These are phyloP conservation scores for Fusarium verticillioides DNA, from an alignment of 2,329 filamentous ascomycete species.

Conservation along the genomic window DNA sequence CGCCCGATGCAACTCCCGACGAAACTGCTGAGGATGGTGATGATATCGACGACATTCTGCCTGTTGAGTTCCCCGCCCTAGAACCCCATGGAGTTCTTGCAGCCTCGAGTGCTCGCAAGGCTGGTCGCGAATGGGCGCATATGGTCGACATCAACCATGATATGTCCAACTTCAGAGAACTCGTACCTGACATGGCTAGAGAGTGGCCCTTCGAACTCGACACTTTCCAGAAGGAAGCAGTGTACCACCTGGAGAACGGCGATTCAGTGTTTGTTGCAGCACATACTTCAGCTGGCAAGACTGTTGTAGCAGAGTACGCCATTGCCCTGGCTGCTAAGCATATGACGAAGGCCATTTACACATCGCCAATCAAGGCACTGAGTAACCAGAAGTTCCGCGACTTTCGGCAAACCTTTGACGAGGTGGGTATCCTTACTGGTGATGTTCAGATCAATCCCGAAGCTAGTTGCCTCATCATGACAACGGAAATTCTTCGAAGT, in stretches of 20 bases:
- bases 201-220: slow-evolving; percentile 98
- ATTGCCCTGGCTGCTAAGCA: slow-evolving; percentile 97
- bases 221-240: slow-evolving; percentile 97
- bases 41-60: slow-evolving; percentile 86
- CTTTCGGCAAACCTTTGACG: slow-evolving; percentile 89
- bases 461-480: slow-evolving; percentile 99
- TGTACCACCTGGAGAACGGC: slow-evolving; percentile 95
- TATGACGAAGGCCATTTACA: slow-evolving; percentile 99
- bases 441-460: slow-evolving; percentile 98
- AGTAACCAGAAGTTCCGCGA: slow-evolving; percentile 99
- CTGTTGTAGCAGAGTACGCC: slow-evolving; percentile 96
- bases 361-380: slow-evolving; percentile 96
- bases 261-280: slow-evolving; percentile 98
- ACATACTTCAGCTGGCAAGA: slow-evolving; percentile 97
- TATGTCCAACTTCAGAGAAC: slow-evolving; percentile 91
- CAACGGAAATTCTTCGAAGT: slow-evolving; percentile 95
- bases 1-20: slow-evolving; percentile 47
- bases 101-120: slow-evolving; percentile 76
- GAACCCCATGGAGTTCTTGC: slow-evolving; percentile 84
- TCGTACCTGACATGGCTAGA: slow-evolving; percentile 95
- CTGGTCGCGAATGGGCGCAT: slow-evolving; percentile 92
- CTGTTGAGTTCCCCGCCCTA: slow-evolving; percentile 91
- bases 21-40: slow-evolving; percentile 62
- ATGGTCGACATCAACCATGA: slow-evolving; percentile 96
- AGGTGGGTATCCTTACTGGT: slow-evolving; percentile 95